A percentile compares a stretch with the other conserved stretches of the same genome.
Conservation (phyloP, 2,329 filamentous ascomycete genomes). For the Venturia oleaginea region DNA sequence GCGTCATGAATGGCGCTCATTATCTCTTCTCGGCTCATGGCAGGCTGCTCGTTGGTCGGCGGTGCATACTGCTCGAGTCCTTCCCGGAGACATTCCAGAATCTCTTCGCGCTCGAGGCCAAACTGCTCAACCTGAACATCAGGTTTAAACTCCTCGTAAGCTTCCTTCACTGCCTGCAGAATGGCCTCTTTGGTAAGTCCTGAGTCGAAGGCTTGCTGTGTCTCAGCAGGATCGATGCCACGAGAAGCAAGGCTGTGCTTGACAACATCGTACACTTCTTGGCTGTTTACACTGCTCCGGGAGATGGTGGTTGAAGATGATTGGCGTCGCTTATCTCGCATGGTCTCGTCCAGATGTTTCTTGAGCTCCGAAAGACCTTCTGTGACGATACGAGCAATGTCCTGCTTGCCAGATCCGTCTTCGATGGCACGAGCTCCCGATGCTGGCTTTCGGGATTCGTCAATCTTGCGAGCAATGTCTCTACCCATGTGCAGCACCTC, state of each 20-base stretch:
- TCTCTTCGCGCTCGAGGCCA: constrained; percentile 81
- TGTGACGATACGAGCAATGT: constrained; percentile 69
- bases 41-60: constrained; percentile 29
- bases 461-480: constrained; percentile 79
- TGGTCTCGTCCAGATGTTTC: constrained; percentile 70
- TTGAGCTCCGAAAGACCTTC: constrained; percentile 74
- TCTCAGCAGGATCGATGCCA: constrained; percentile 34
- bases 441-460: constrained; percentile 51
- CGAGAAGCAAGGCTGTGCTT: constrained; percentile 61
- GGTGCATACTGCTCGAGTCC: constrained; percentile 68
- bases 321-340: constrained; percentile 65
- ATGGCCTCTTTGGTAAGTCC: constrained; percentile 65
- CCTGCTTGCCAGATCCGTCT: constrained; percentile 43
- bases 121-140: constrained; percentile 87
- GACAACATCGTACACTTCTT: constrained; percentile 79
- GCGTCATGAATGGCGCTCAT: constrained; percentile 79
- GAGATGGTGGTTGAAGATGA: constrained; percentile 54
- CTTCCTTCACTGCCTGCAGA: constrained; percentile 75
- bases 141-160: constrained; percentile 90
- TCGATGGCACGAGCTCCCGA: constrained; percentile 30
- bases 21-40: constrained; percentile 71
- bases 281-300: constrained; percentile 60
- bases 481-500: constrained; percentile 93
- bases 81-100: constrained; percentile 76
- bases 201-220: constrained; percentile 25